A percentile compares a stretch with the other conserved stretches of the same genome.
Evolutionary conservation across 192 early-diverging fungal genomes (phyloP).

Genomic region (Gamsiella multidivaricata): DNA sequence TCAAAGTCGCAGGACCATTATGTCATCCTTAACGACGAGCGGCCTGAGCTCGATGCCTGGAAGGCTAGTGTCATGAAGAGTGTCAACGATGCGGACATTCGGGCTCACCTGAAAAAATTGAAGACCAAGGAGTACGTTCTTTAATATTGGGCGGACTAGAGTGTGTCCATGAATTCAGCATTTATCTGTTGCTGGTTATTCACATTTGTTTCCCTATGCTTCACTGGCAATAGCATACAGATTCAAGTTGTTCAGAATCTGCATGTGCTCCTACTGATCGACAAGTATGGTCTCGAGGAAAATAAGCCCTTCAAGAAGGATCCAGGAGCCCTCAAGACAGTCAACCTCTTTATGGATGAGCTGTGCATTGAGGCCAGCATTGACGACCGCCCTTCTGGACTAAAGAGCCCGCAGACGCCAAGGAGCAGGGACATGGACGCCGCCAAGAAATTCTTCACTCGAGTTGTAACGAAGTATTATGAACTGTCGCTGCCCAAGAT

Average conservation of each 20-base stretch:
- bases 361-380: slow-evolving; percentile 32
- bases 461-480: slow-evolving; percentile 31
- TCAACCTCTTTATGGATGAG: slow-evolving; percentile 42
- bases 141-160: too few species aligned
- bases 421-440: slow-evolving; percentile 43
- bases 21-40: slow-evolving; percentile 42
- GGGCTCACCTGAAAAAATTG: slow-evolving; percentile 12
- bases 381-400: slow-evolving; percentile 26
- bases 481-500: slow-evolving; percentile 28
- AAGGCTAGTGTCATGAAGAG: slow-evolving; percentile 14
- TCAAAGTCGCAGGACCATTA: slow-evolving; percentile 34
- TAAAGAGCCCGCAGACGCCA: slow-evolving; percentile 43
- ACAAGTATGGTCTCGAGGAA: slow-evolving; percentile 41
- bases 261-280: slow-evolving; percentile 34
- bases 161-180: too few species aligned
- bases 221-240: slow-evolving; percentile 19
- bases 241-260: slow-evolving; percentile 50
- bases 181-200: not conserved
- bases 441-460: slow-evolving; percentile 43
- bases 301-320: slow-evolving; percentile 53
- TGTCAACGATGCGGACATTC: slow-evolving; percentile 26
- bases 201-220: not conserved
- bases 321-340: slow-evolving; percentile 32
- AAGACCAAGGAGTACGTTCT: slow-evolving; percentile 49
- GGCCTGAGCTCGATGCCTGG: slow-evolving; percentile 36